Conservation (phyloP, 139 green algal genomes). For the Tetraselmis striata region DNA sequence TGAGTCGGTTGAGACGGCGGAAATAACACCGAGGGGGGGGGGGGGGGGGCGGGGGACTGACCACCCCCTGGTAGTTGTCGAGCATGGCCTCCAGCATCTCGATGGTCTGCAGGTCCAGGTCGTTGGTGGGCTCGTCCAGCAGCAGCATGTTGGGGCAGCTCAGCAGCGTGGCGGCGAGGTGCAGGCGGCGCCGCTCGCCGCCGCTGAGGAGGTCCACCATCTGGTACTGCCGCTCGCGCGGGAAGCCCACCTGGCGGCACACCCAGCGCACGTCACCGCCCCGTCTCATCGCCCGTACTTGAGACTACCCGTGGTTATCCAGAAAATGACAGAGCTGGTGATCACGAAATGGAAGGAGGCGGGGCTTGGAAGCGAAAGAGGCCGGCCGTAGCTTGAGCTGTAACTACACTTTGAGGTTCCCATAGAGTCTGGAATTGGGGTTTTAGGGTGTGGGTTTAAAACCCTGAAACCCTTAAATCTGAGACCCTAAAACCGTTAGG, state of each 20-base stretch:
- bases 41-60: neutral
- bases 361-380: too few species aligned
- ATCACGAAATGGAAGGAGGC: neutral
- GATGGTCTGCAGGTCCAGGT: slow-evolving; percentile 51
- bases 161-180: slow-evolving; percentile 64
- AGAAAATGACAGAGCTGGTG: neutral
- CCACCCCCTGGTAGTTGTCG: neutral
- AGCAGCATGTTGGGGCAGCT: slow-evolving; percentile 71
- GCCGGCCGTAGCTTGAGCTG: too few species aligned
- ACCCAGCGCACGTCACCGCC: slow-evolving; percentile 11
- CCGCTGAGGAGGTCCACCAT: slow-evolving; percentile 42
- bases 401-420: too few species aligned
- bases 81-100: slow-evolving; percentile 49
- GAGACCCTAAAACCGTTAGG: too few species aligned
- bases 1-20: too few species aligned
- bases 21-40: too few species aligned
- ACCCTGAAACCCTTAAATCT: too few species aligned
- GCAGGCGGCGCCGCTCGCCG: slow-evolving; percentile 62
- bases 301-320: too few species aligned
- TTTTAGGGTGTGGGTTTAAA: too few species aligned
- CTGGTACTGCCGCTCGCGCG: slow-evolving; percentile 49
- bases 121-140: slow-evolving; percentile 68
- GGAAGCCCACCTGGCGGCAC: slow-evolving; percentile 48
- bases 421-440: too few species aligned
- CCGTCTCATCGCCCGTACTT: slow-evolving; percentile 14